Conservation (phyloP, 257 asterid species). For the Solanum pinnatisectum region DNA sequence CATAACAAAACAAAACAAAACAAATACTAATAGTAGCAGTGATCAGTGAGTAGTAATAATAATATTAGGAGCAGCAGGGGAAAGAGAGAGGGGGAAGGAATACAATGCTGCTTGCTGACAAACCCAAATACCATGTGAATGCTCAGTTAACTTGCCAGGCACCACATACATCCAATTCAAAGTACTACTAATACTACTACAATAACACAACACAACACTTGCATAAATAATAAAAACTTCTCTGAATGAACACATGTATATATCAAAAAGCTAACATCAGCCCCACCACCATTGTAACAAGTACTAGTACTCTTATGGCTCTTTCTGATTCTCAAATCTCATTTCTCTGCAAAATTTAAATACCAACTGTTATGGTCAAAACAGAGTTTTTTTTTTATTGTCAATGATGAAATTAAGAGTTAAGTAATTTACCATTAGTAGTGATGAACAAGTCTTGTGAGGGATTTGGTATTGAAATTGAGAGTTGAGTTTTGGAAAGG, state of each 20-base stretch:
- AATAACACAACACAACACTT: background rate
- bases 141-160: background rate
- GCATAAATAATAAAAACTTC: background rate
- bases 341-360: conserved; percentile 35
- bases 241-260: conserved; percentile 2
- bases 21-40: background rate
- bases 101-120: conserved; percentile 1
- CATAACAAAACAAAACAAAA: background rate
- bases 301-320: conserved; percentile 27
- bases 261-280: conserved; percentile 8
- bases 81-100: background rate
- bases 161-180: conserved; percentile 6
- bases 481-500: conserved; percentile 42
- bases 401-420: background rate
- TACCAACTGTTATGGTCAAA: background rate
- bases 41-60: background rate
- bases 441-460: conserved; percentile 73
- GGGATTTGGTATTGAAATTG: conserved; percentile 51
- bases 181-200: background rate
- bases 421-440: conserved; percentile 35
- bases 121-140: background rate
- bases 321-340: conserved; percentile 21
- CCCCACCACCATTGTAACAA: conserved; percentile 27
- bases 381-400: background rate
- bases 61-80: background rate